phyloP scores from a whole-genome alignment of 2,329 filamentous ascomycete species.

The Hysterium pulicare region DNA sequence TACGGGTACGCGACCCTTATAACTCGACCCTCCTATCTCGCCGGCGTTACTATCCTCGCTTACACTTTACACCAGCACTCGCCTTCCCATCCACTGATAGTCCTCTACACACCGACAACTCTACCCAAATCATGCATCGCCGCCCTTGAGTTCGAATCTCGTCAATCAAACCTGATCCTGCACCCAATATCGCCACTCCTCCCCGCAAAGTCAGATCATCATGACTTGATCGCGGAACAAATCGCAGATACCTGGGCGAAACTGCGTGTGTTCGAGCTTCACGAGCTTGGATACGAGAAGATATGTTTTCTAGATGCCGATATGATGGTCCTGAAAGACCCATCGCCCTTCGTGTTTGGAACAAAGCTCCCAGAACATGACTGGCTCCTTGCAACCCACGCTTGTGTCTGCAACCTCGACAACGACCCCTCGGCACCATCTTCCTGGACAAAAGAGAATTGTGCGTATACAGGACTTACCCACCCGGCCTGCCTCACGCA shows the following conservation, averaged over 20 bases:
- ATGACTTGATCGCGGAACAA: conserved; percentile 47
- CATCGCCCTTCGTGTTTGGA: conserved; percentile 39
- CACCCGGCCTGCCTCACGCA: conserved; percentile 34
- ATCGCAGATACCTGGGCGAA: conserved; percentile 57
- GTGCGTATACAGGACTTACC: conserved; percentile 44
- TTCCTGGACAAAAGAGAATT: conserved; percentile 49
- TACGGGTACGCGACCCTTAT: conserved; percentile 51
- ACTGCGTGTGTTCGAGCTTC: conserved; percentile 50
- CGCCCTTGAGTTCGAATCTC: conserved; percentile 42
- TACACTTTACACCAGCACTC: conserved; percentile 47
- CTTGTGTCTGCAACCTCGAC: conserved; percentile 53
- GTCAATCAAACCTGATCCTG: conserved; percentile 40
- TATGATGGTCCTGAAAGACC: conserved; percentile 48
- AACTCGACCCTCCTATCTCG: conserved; percentile 51
- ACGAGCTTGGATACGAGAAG: conserved; percentile 31
- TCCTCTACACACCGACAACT: conserved; percentile 46
- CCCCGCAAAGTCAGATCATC: conserved; percentile 27
- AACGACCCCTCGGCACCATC: conserved; percentile 48
- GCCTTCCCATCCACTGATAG: conserved; percentile 48
- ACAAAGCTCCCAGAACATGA: conserved; percentile 34
- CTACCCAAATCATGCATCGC: conserved; percentile 39
- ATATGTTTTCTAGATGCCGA: conserved; percentile 54
- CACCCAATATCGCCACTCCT: conserved; percentile 40
- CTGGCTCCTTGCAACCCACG: conserved; percentile 49
- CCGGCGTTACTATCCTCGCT: conserved; percentile 51